Base-by-base conservation (phyloP, 2,329 filamentous ascomycete species). In the Lasiodiplodia citricola region DNA sequence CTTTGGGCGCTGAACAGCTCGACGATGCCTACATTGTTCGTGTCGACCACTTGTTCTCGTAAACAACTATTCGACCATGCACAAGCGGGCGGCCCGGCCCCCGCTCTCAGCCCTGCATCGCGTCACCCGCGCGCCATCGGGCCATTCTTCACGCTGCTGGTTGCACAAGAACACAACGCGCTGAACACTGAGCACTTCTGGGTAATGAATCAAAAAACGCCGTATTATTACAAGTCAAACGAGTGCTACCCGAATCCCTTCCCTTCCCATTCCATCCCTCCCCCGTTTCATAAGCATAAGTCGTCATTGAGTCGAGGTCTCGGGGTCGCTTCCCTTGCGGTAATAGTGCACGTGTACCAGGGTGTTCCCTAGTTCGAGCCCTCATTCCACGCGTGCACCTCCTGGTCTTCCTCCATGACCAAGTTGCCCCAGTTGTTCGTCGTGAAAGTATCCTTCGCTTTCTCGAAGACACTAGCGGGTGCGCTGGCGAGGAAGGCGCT, bases 401-500 rank as follows among this genome's bases (percentile, higher is more conserved):
- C 81, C 75, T 91, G 83, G 76, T 97, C 93, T 75, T 94, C 89
- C 80, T 97, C 94, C 71, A 97, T 88, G 37, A 85, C 78, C 1
- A 90, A 88, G 64, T 87, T 83, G 80, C 89, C 90, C 70, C 86
- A 78, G 67, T 83, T 82, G 69, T 89, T 88, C 81, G 87, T 84
- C 1, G 35, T 38, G 38, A 62, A 50, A 31, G 1, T 87, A 7
- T 50, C 82, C 73, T 90, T 87, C 37, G 97, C 87, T 5, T 85
- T 85, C 69, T 92, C 85, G 68, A 97, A 84, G 23, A 89, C 86
- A 74, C 89, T 88, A 69, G 88, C 87, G 1, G 93, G 89, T 41
- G 91, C 90, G 71, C 91, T 88, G 64, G 91, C 91, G 38, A 92
- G 88, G 78, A 96, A 96, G 57, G 91, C 93, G 82, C 92, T 96